Evolutionary conservation across 768 basidiomycete species (phyloP).

Genomic region (Rhodotorula toruloides): DNA sequence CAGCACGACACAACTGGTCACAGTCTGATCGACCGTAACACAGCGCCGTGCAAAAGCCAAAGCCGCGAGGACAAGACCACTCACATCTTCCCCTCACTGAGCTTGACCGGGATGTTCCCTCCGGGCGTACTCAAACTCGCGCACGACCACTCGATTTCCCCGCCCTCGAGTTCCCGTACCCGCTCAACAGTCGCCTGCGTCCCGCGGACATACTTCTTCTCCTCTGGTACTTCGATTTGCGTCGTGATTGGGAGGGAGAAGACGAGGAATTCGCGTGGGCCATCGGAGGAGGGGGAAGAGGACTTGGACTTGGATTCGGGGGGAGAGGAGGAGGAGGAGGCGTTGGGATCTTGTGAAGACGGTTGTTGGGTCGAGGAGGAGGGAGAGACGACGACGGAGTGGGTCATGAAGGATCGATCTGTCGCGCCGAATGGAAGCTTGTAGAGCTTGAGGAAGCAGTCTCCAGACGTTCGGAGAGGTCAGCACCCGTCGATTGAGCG

Average conservation of each 20-base stretch:
- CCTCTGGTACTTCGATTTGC: neutral
- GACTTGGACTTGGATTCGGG: neutral
- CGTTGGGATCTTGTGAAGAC: neutral
- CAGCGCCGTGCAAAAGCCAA: too few relatives aligned
- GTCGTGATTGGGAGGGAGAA: conserved; percentile 30
- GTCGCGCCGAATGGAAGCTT: conserved; percentile 33
- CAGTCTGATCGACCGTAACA: too few relatives aligned
- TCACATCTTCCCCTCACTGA: conserved; percentile 31
- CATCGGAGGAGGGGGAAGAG: neutral
- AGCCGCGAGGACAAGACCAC: neutral
- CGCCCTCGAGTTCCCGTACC: conserved; percentile 22
- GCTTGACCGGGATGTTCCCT: conserved; percentile 31
- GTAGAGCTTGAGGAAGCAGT: conserved; percentile 32
- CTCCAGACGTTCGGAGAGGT: neutral
- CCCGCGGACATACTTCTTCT: conserved; percentile 32
- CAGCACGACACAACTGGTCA: too few relatives aligned
- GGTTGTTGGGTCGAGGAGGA: neutral
- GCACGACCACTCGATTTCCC: conserved; percentile 25
- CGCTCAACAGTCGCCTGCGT: conserved; percentile 22
- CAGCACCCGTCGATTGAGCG: neutral
- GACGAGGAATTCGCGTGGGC: conserved; percentile 19
- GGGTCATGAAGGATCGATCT: conserved; percentile 23
- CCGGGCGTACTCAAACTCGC: conserved; percentile 35
- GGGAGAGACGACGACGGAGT: conserved; percentile 10
- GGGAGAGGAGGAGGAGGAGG: neutral